Base-by-base conservation (phyloP, 352 stramenopile genomes). In the Plasmopara halstedii region DNA sequence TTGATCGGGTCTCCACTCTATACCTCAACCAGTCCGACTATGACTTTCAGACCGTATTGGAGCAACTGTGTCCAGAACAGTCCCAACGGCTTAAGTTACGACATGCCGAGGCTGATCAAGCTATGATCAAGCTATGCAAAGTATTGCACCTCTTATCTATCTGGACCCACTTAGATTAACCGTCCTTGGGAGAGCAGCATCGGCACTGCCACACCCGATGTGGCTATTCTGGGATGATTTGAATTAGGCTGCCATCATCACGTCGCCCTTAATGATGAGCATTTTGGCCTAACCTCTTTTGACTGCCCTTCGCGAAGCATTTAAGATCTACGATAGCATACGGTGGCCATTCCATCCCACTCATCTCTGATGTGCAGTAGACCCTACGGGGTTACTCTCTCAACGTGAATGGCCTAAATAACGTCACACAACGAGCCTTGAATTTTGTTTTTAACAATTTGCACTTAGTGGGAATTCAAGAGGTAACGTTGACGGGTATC, bases 1-100 rank as follows among this genome's bases (percentile, higher is more conserved):
- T 23, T 23, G 6, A 23, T 3, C 18, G 10, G 14, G 13, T 23
- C 6, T 26, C 35, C 13, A 41, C 20, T 23, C 13, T 17, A 15
- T 22, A 23, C 13, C 35, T 7, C 4, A 8, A 27, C 8, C 4
- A 9, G 8, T n/a, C n/a, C 9, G 35, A 88, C 90, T 6, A 5
- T 9, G 13, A 26, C 35, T 25, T 13, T 41, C 23, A 27, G 15
- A 15, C 18, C 35, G 8, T 14, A 26, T n/a, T 17, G 19, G 17
- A 78, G 73, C 89, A 83, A 87, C 23, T 27, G 4, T 27, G 23
- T 8, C 23, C 23, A 9, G 23, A 27, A 9, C 23, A 27, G 8
- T 4, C 56, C 13, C 35, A 25, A 7, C 14, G 35, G 35, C 17
- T 41, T 18, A 23, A 41, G 19, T 25, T 26, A 14, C 3, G n/a